Evolutionary conservation across 164 flowering plant genomes (phyloP).

Genomic region (Malania oleifera): DNA sequence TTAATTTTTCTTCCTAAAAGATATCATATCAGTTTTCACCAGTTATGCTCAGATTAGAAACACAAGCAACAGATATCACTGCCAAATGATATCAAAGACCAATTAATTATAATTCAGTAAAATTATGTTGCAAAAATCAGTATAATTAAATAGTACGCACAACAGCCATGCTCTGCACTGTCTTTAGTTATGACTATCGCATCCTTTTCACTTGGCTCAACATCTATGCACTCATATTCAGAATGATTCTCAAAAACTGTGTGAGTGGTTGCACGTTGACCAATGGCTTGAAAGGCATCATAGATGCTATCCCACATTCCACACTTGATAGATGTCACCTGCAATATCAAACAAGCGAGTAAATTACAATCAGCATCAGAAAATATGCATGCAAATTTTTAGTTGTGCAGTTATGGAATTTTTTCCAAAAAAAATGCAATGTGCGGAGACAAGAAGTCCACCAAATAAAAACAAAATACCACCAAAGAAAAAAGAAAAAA

Average conservation of each 20-base stretch:
- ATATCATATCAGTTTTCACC: no score
- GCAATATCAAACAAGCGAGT: conserved; percentile 23
- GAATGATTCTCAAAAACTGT: conserved; percentile 16
- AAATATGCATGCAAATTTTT: no score
- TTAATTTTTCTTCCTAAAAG: no score
- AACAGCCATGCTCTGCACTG: conserved; percentile 11
- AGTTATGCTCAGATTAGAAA: no score
- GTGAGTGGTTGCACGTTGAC: conserved; percentile 19
- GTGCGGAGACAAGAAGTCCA: no score
- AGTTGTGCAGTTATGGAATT: no score
- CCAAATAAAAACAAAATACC: no score
- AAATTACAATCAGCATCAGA: no score
- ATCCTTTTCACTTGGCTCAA: conserved; percentile 39
- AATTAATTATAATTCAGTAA: not conserved
- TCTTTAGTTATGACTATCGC: conserved; percentile 9
- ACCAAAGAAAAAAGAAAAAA: no score
- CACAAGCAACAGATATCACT: not conserved
- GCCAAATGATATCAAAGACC: not conserved
- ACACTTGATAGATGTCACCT: conserved; percentile 67
- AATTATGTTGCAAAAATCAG: not conserved
- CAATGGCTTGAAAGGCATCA: conserved; percentile 47
- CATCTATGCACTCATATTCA: conserved; percentile 44
- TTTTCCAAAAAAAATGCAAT: no score
- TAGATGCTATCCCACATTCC: conserved; percentile 89
- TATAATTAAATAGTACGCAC: conserved; percentile 35